These are phyloP conservation scores for Curvularia spicifera DNA, from an alignment of 2,329 filamentous ascomycete species.

Conservation along the genomic window DNA sequence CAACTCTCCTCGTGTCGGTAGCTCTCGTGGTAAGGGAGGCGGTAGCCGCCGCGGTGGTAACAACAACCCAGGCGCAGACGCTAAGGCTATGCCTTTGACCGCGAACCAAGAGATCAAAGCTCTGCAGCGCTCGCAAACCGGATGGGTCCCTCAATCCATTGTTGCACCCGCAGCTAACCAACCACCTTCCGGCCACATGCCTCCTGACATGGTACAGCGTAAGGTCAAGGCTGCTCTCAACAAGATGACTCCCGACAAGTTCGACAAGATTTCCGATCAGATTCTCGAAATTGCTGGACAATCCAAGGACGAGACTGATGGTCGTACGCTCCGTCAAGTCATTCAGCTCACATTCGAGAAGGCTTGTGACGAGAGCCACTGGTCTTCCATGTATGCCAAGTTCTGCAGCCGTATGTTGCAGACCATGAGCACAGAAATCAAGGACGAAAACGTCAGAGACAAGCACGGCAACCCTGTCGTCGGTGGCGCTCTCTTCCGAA, in stretches of 20 bases:
- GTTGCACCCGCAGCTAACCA: constrained; percentile 39
- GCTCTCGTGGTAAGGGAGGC: constrained; percentile 63
- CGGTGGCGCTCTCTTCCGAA: constrained; percentile 93
- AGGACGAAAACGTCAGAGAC: constrained; percentile 93
- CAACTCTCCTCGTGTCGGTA: constrained; percentile 73
- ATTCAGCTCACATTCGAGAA: constrained; percentile 99
- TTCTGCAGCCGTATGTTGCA: constrained; percentile 98
- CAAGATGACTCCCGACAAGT: constrained; percentile 99
- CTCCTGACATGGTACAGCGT: constrained; percentile 92
- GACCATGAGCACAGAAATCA: constrained; percentile 81
- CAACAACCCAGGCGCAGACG: constrained; percentile 68
- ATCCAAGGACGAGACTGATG: constrained; percentile 93
- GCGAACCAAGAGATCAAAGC: constrained; percentile 81
- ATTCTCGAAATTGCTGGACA: constrained; percentile 92
- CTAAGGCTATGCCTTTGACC: constrained; percentile 91
- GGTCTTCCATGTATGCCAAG: constrained; percentile 98
- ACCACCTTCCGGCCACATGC: constrained; percentile 61
- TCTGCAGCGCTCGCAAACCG: constrained; percentile 72
- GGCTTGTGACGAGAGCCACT: constrained; percentile 96
- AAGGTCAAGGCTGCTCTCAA: constrained; percentile 99
- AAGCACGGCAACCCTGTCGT: constrained; percentile 86
- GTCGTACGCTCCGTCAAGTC: constrained; percentile 92
- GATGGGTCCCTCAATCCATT: constrained; percentile 81
- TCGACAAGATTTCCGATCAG: constrained; percentile 92
- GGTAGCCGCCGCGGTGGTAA: constrained; percentile 64